Base-by-base conservation (phyloP, 257 asterid genomes). In the Rehmannia glutinosa region DNA sequence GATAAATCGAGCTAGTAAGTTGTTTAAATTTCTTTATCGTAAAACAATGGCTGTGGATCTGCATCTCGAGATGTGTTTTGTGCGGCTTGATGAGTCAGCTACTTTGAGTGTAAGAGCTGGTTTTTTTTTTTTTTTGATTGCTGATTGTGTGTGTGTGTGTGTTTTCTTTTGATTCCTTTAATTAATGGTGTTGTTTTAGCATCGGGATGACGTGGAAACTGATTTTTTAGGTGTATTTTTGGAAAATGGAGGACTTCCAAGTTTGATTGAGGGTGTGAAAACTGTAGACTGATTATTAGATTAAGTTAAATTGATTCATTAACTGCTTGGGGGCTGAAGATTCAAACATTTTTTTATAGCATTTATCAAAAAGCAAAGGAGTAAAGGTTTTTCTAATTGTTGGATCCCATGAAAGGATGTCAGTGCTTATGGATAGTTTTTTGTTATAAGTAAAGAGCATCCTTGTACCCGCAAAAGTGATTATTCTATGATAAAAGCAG, bases 71-170 rank as follows among this genome's bases (percentile, higher is more conserved):
- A 46, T 74, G 79, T 76, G 50, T 71, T 61, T 59, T 65, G n/a
- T 49, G 73, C 52, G 60, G 82, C 77, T 74, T 41, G 73, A 49
- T 35, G 73, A 64, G 57, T 67, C 78, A 28, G 64, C 73, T 72
- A 25, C 39, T 78, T 58, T 77, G 80, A 83, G 65, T 61, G 91
- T 84, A 80, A 84, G 95, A 75, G 81, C 87, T 74, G 76, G 49
- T 74, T 10, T 15, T 32, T n/a, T 62, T 9, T 47, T 25, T 53
- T 27, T 21, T 10, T 35, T 20, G 8, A 13, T 46, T 59, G 58
- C 27, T 59, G 54, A n/a, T 51, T 19, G 24, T 28, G 5, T 54
- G 12, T 55, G 42, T 30, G 19, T 75, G 9, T 24, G 15, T 30
- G 8, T 46, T 20, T 55, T 6, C 25, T 30, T 28, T 33, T 64